A percentile compares a stretch with the other conserved stretches of the same genome.
phyloP scores from a whole-genome alignment of 2,329 filamentous ascomycete genomes.

The Lomentospora prolificans region DNA sequence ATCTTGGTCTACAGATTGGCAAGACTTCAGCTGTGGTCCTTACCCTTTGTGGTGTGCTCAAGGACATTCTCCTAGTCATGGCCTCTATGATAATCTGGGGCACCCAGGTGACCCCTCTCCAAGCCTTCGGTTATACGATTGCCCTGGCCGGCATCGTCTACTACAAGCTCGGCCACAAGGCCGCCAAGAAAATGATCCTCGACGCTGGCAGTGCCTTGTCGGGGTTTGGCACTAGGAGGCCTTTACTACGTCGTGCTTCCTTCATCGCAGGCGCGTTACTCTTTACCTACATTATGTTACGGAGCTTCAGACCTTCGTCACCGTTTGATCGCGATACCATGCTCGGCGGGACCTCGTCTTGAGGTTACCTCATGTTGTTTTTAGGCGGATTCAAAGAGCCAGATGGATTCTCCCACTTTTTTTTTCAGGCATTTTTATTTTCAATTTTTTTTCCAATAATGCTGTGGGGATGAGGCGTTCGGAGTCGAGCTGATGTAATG shows the following conservation, averaged over 20 bases:
- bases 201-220: constrained; percentile 62
- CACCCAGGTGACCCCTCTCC: constrained; percentile 62
- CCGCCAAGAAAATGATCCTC: constrained; percentile 61
- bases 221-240: constrained; percentile 61
- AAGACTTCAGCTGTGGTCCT: constrained; percentile 80
- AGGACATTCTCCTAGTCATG: constrained; percentile 74
- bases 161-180: constrained; percentile 68
- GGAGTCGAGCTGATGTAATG: neutral
- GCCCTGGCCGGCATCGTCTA: constrained; percentile 69
- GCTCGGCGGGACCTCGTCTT: neutral
- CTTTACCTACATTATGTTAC: neutral
- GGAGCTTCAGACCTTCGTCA: neutral
- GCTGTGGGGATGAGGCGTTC: neutral
- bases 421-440: neutral
- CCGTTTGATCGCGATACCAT: neutral
- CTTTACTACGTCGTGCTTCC: constrained; percentile 58
- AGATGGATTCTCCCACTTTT: neutral
- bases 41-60: constrained; percentile 78
- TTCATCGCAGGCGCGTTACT: constrained; percentile 35
- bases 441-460: neutral
- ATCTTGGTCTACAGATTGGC: constrained; percentile 54
- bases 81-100: constrained; percentile 77
- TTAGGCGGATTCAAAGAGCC: neutral
- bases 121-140: constrained; percentile 78
- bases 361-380: neutral